Conservation (phyloP, 139 green algal species). For the Trebouxia sp. region DNA sequence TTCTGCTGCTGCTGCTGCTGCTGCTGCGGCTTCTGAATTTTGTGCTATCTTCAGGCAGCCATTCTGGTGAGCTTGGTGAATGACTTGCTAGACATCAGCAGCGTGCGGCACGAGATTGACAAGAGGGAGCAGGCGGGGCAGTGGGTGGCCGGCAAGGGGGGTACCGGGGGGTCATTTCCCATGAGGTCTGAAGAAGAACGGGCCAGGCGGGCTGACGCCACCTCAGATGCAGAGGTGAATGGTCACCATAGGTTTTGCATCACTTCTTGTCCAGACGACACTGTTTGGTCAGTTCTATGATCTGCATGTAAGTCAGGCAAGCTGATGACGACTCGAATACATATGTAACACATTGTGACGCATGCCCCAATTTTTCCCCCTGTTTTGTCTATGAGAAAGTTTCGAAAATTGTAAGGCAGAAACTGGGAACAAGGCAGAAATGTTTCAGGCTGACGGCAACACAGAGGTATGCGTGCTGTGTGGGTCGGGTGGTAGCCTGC, state of each 20-base stretch:
- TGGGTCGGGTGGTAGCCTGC: conserved; percentile 69
- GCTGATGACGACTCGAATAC: background rate
- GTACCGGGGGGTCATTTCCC: conserved; percentile 53
- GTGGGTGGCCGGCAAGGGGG: conserved; percentile 54
- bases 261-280: too few relatives aligned
- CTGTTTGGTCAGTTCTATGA: background rate
- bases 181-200: conserved; percentile 54
- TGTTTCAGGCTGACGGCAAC: background rate
- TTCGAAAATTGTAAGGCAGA: background rate
- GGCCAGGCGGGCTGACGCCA: conserved; percentile 20
- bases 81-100: conserved; percentile 57
- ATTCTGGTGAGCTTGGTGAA: conserved; percentile 59
- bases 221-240: conserved; percentile 33
- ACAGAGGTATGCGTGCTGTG: conserved; percentile 64
- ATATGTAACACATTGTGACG: background rate
- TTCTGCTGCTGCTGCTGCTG: too few relatives aligned
- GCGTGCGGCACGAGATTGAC: conserved; percentile 70
- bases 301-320: background rate
- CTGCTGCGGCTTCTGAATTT: too few relatives aligned
- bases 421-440: background rate
- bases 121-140: conserved; percentile 55
- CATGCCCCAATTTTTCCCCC: background rate
- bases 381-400: too few relatives aligned
- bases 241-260: too few relatives aligned
- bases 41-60: conserved; percentile 44